Evolutionary conservation across 192 early-diverging fungal species (phyloP), one percentile per base, ranked within the genome.

Genomic region (Coemansia sp.): DNA sequence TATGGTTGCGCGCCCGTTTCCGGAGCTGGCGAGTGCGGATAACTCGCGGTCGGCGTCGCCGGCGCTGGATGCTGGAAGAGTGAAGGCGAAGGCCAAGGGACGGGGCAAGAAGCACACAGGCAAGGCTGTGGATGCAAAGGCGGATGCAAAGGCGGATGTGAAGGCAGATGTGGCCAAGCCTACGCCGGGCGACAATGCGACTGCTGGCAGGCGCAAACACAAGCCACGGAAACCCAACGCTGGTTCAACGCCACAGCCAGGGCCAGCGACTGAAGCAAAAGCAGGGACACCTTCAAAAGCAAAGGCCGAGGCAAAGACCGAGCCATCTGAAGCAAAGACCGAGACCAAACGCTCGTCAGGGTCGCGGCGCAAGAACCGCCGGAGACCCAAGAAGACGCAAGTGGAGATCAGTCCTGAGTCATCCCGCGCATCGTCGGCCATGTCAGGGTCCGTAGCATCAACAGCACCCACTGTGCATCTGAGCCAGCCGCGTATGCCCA

Each of bases 31-130:
- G n/a, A 79, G 76, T 43, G 70, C 69, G 32, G 51, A 60, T 23
- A 79, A 73, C 70, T 79, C 76, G 19, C 70, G 76, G 59, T 57
- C 76, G 0, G 67, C 52, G 9, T 73, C 70, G 56, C 76, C 75
- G 7, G 75, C 70, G n/a, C 54, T 14, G 12, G 25, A 49, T 2
- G 43, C 27, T 5, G 45, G 39, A 52, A 38, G 14, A 2, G 54
- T 21, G 17, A 45, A 41, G 38, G 62, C 52, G 5, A 38, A 9
- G 52, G 62, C 52, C 5, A 38, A 9, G 52, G 47, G 27, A 11
- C 53, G 41, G 55, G 10, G 15, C 10, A 14, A 23, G 24, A 39
- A n/a, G 25, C 53, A 23, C n/a, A 19, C 24, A 41, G 4, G 39
- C 4, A 19, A 55, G 41, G 1, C n/a, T 2, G 43, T 38, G 37